These are phyloP conservation scores for Aureoboletus auriporus DNA, from an alignment of 768 basidiomycete genomes.

Conservation along the genomic window DNA sequence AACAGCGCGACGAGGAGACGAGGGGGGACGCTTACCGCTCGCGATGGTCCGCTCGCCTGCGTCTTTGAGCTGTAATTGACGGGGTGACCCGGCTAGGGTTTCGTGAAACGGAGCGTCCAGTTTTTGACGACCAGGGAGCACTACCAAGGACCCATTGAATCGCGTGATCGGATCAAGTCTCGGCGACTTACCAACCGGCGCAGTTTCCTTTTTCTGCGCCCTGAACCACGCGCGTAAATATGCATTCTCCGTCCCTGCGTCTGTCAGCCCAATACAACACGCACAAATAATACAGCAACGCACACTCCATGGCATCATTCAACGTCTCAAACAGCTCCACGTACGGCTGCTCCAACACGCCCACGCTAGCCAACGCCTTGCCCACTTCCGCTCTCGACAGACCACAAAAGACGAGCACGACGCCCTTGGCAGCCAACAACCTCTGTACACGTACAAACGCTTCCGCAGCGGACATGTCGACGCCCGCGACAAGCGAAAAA, in stretches of 20 bases:
- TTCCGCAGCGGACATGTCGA: conserved; percentile 94
- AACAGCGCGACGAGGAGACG: neutral
- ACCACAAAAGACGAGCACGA: conserved; percentile 89
- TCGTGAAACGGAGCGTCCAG: conserved; percentile 43
- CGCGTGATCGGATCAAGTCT: too few species aligned
- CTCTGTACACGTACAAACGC: conserved; percentile 91
- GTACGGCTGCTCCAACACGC: conserved; percentile 67
- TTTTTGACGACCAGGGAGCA: conserved; percentile 56
- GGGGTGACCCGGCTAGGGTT: conserved; percentile 54
- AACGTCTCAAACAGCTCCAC: conserved; percentile 81
- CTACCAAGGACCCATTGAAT: conserved; percentile 21
- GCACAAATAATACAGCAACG: conserved; percentile 24
- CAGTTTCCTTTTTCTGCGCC: conserved; percentile 55
- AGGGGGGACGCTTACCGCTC: conserved; percentile 38
- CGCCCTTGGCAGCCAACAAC: conserved; percentile 66
- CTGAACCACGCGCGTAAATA: conserved; percentile 81
- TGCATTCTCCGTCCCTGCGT: conserved; percentile 85
- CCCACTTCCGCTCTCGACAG: conserved; percentile 62
- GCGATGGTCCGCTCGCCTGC: conserved; percentile 72
- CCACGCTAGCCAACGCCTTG: conserved; percentile 72
- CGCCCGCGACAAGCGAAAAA: conserved; percentile 77
- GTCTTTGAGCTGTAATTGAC: conserved; percentile 61
- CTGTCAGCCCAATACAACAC: conserved; percentile 1
- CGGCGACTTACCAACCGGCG: conserved; percentile 39
- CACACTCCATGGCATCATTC: conserved; percentile 92